Base-by-base conservation (phyloP, 176 grass and related monocot species). In the Pharus latifolius region DNA sequence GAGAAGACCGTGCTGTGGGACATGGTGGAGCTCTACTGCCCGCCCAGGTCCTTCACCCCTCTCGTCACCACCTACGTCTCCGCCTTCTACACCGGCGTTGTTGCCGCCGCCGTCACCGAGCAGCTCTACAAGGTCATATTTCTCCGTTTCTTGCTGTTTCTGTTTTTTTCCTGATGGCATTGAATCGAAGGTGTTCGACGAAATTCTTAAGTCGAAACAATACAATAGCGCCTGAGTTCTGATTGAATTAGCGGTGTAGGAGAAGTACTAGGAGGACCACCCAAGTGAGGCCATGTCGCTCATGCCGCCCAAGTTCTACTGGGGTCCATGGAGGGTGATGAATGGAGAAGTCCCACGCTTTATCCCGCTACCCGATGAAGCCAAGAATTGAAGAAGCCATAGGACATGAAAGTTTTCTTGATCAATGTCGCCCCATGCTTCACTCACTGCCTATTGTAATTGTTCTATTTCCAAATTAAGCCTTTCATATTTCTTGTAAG, bases 211-310 rank as follows among this genome's bases (percentile, higher is more conserved):
- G 35, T 5, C 35, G 8, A 9, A 5, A 38, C 9, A 9, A 4
- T 38, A 38, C 4, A 5, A 9, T 38, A 9, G 6, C 35, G 6
- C 35, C 9, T 38, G 35, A 5, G 35, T 28, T 5, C 45, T 23
- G 35, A 14, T 29, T 49, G 33, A 47, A 25, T 15, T 51, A 7
- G 26, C 50, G 56, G 45, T n/a, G 35, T 64, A 87, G 78, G 84
- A 87, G n/a, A 77, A 87, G 20, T 81, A 77, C 49, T 87, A 77
- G 78, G 84, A 87, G 70, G 84, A 87, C 15, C 84, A 87, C 69
- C 77, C 78, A 45, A 77, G 84, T 50, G 84, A 66, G 71, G 53
- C 56, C 13, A 71, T 87, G 49, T 77, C 84, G 56, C 46, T 87
- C 56, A 87, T 87, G 83, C 75, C 54, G 64, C 83, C 83, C 17